Evolutionary conservation across 345 rosid genomes (phyloP), one percentile per base, ranked within the genome.

Genomic region (Turnera subulata): DNA sequence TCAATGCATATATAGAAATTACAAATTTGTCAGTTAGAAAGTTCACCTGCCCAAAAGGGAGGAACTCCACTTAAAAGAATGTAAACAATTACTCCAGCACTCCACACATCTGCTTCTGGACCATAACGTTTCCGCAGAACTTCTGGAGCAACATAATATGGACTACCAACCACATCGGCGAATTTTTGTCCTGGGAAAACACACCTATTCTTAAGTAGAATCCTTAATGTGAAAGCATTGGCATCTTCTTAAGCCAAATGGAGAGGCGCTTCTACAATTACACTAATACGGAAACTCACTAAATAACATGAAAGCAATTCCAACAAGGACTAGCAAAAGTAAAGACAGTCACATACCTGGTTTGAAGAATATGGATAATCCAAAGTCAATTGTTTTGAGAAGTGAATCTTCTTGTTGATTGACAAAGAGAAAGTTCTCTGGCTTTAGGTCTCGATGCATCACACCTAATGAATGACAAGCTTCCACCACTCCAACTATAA

Each of bases 81-180:
- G 55, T 69, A 69, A 50, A 62, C 56, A 12, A 69, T 69, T 17
- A 69, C 68, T 25, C 73, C 73, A 18, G 73, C 73, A 69, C 73
- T 69, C 73, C 73, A 69, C 16, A 69, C 73, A 38, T 69, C 73
- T 14, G 68, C 58, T 45, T 69, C 64, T 10, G 54, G 64, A 19
- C 73, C 68, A 63, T 69, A 69, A 51, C 40, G 68, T 49, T 69
- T 69, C 23, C 19, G 35, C 46, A 69, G 43, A 44, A 69, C 68
- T 59, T 69, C 73, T 23, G 73, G 73, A 43, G 73, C 73, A 15
- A 69, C 73, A 57, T 69, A 69, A 26, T 69, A 69, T 11, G 73
- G 73, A 20, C 73, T 69, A 44, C 73, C 73, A 57, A 69, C 73
- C 20, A 69, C 68, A 46, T 69, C 73, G 33, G 1, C 17, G 42